phyloP scores from a whole-genome alignment of 768 basidiomycete species.

The Gymnopilus dilepis region DNA sequence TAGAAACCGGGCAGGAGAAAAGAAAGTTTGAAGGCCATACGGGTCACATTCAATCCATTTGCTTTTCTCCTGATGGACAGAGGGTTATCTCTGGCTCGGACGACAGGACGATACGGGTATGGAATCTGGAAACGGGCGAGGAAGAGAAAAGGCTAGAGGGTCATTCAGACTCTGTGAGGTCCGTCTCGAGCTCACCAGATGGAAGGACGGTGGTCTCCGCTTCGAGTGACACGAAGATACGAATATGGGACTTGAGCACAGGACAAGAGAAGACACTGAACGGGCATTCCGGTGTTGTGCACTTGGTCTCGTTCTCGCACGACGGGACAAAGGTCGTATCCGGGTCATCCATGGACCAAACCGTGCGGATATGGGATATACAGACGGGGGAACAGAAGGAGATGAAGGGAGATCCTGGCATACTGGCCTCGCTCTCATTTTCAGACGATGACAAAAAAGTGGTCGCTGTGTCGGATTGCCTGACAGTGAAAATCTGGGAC shows the following conservation, averaged over 20 bases:
- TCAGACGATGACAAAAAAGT: too few relatives aligned
- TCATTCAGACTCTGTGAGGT: conserved; percentile 15
- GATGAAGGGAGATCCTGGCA: too few relatives aligned
- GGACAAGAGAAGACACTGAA: neutral
- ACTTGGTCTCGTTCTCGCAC: neutral
- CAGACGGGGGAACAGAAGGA: neutral
- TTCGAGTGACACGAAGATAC: conserved; percentile 4
- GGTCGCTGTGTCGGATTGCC: too few relatives aligned
- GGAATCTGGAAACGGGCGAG: conserved; percentile 24
- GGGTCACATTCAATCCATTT: conserved; percentile 9
- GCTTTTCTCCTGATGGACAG: conserved; percentile 20
- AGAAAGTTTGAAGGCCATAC: conserved; percentile 23
- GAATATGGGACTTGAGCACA: conserved; percentile 10
- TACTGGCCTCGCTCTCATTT: too few relatives aligned
- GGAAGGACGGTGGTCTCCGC: conserved; percentile 14
- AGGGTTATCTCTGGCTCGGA: conserved; percentile 16
- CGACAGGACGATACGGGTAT: conserved; percentile 28
- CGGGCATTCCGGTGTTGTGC: neutral
- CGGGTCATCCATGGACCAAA: neutral
- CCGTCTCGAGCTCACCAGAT: conserved; percentile 23
- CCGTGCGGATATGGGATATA: neutral
- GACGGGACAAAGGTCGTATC: neutral
- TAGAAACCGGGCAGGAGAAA: conserved; percentile 9
- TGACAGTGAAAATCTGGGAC: too few relatives aligned
- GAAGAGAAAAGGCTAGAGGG: conserved; percentile 17